Evolutionary conservation across 495 filamentous ascomycete species (phyloP).

Genomic region (Evernia prunastri): DNA sequence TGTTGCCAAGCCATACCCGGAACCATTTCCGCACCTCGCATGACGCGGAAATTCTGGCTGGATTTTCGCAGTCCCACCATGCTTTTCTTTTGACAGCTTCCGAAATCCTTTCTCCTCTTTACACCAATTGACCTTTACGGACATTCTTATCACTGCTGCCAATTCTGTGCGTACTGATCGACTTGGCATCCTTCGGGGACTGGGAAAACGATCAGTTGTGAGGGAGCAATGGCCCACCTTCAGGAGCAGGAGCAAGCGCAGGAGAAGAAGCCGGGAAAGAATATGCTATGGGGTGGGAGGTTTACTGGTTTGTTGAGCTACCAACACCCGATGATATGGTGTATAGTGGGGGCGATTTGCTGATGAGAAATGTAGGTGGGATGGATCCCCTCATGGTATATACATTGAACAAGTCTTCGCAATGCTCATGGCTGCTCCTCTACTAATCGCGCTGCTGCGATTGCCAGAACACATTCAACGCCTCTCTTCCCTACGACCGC

Average conservation of each 20-base stretch:
- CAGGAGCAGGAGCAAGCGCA: conserved; percentile 9
- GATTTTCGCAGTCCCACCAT: no score
- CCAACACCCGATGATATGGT: conserved; percentile 47
- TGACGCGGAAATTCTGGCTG: no score
- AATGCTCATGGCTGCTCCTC: conserved; percentile 42
- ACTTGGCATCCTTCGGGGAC: no score
- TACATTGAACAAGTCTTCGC: no score
- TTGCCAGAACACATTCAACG: conserved; percentile 7
- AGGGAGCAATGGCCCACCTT: background rate
- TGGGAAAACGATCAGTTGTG: no score
- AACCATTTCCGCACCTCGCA: no score
- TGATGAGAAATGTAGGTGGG: background rate
- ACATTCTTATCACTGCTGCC: no score
- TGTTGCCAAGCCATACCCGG: no score
- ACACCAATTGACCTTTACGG: no score
- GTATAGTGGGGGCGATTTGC: background rate
- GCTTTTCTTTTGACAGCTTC: no score
- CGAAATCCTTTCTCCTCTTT: no score
- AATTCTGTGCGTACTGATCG: no score
- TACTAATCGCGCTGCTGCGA: conserved; percentile 42
- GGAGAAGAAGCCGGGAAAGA: conserved; percentile 41
- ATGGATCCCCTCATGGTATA: background rate
- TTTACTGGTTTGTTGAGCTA: conserved; percentile 56
- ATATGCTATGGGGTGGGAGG: conserved; percentile 66
- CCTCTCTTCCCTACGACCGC: conserved; percentile 74